These are phyloP conservation scores for Sequoia sempervirens DNA, from an alignment of 75 land plant genomes.

Conservation along the genomic window DNA sequence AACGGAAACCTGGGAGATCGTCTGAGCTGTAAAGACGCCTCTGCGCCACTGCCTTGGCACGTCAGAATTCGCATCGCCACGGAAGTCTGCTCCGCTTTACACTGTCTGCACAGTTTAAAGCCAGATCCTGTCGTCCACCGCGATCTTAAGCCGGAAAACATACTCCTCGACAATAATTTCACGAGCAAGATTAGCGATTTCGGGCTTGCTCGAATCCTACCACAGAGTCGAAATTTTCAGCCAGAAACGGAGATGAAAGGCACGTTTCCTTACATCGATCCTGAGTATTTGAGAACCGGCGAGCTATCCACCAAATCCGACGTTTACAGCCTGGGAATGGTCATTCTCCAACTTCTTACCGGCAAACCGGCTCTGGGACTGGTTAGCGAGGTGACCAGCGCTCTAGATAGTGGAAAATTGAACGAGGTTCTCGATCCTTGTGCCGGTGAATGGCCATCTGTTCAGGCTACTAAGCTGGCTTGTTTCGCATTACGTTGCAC, in stretches of 20 bases:
- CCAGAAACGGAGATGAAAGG: constrained; percentile 28
- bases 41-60: constrained; percentile 56
- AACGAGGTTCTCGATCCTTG: constrained; percentile 28
- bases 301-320: constrained; percentile 15
- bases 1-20: constrained; percentile 68
- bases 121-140: constrained; percentile 29
- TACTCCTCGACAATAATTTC: constrained; percentile 22
- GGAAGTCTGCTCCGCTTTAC: not conserved
- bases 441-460: constrained; percentile 63
- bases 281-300: constrained; percentile 18
- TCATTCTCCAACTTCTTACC: constrained; percentile 22
- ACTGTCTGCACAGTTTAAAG: not conserved
- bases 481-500: constrained; percentile 36
- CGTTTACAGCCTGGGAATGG: constrained; percentile 22
- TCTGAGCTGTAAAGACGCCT: constrained; percentile 37
- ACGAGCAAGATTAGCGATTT: constrained; percentile 12
- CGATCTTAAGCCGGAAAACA: constrained; percentile 41
- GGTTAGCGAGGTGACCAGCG: not conserved
- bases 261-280: constrained; percentile 31
- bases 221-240: too few species aligned
- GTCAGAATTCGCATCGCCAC: constrained; percentile 22
- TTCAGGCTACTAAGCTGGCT: constrained; percentile 46
- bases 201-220: too few species aligned
- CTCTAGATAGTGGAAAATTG: not conserved
- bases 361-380: not conserved